These are phyloP conservation scores for Aspergillus mulundensis DNA, from an alignment of 495 filamentous ascomycete genomes.

Conservation along the genomic window DNA sequence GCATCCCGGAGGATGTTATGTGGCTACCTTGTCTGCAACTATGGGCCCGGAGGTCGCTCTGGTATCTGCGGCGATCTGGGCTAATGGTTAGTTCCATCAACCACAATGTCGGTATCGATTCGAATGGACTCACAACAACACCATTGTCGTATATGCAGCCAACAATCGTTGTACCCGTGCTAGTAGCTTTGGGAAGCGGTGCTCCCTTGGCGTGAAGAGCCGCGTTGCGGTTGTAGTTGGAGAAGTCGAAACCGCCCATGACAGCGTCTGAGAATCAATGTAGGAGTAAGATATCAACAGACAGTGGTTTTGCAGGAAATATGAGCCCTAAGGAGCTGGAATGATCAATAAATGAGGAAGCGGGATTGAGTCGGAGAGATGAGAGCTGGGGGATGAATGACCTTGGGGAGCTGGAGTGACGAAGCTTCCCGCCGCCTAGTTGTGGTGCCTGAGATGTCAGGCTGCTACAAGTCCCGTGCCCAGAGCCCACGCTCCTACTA, in stretches of 20 bases:
- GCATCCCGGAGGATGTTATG: no score
- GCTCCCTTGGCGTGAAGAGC: constrained; percentile 90
- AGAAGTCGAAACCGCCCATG: constrained; percentile 99
- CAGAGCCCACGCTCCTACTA: constrained; percentile 7
- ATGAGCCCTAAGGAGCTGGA: background rate
- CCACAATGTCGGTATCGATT: background rate
- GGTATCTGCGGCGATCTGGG: constrained; percentile 91
- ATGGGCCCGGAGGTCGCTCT: constrained; percentile 96
- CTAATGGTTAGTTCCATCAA: constrained; percentile 1
- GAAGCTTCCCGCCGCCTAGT: constrained; percentile 43
- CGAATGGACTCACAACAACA: constrained; percentile 66
- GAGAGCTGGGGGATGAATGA: constrained; percentile 15
- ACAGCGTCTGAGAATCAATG: constrained; percentile 32
- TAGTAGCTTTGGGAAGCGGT: constrained; percentile 94
- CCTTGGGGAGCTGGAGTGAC: constrained; percentile 29
- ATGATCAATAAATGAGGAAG: background rate
- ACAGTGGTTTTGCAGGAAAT: background rate
- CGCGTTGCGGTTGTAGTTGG: constrained; percentile 97
- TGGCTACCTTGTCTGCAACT: constrained; percentile 90
- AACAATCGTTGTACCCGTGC: constrained; percentile 98
- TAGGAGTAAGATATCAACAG: background rate
- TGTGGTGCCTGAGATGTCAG: constrained; percentile 29
- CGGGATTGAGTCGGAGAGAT: constrained; percentile 16
- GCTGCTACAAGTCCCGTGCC: constrained; percentile 20
- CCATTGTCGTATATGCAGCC: constrained; percentile 96